Base-by-base conservation (phyloP, 176 grass and related monocot species). In the Carex scoparia region DNA sequence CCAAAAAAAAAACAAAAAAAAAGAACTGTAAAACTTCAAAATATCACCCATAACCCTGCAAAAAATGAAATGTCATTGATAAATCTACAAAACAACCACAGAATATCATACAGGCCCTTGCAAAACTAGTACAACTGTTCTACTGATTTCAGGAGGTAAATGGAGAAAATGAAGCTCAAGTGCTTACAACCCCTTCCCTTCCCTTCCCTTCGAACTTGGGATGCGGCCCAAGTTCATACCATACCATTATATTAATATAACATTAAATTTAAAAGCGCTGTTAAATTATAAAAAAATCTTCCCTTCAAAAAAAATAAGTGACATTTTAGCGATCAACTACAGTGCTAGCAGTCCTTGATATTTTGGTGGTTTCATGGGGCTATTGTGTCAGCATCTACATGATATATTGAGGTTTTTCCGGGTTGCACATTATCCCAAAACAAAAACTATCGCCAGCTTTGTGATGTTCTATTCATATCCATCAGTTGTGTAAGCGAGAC, bases 401-500 rank as follows among this genome's bases (percentile, higher is more conserved):
- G 35, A 69, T 69, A 13, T 69, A 69, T 44, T 18, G 67, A 71
- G 33, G 69, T 72, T 48, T 72, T 27, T 16, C 15, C n/a, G 18
- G 68, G 68, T 44, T 46, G 15, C 12, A 68, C 11, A 7, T n/a
- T 16, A 55, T 60, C 23, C 76, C 7, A 59, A 79, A 79, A 79
- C 42, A 79, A 75, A 40, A 49, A 54, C 71, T 67, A 84, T 44
- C 81, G 88, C 13, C 37, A 85, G 31, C 68, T 55, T 70, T 77
- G 69, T 4, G 72, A 72, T 58, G 48, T 64, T 53, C 88, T 68
- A 84, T 97, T 93, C 86, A 94, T 92, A 69, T 97, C 94, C 88
- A 97, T 86, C 73, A 97, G 86, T 61, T 94, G 88, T 16, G 87
- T 90, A 54, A 97, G 87, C 60, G 92, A 92, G 5, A 94, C 94